phyloP scores from a whole-genome alignment of 768 basidiomycete species.

The Suillus subluteus region DNA sequence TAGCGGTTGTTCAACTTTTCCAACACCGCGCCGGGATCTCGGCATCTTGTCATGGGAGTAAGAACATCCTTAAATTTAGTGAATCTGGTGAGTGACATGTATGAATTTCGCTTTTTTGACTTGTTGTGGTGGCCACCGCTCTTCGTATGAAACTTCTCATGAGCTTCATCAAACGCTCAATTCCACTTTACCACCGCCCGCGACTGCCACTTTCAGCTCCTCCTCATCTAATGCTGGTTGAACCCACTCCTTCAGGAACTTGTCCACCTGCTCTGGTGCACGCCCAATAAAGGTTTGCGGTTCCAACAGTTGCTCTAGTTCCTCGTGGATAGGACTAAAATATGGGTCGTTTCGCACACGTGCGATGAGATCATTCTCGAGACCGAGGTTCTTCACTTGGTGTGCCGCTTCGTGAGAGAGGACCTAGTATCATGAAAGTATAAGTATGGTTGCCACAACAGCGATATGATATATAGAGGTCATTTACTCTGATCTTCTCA shows the following conservation, averaged over 20 bases:
- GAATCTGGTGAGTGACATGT: background rate
- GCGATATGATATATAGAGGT: conserved; percentile 13
- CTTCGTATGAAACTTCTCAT: conserved; percentile 5
- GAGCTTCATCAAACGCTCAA: conserved; percentile 51
- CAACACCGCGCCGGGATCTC: conserved; percentile 19
- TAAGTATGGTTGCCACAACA: conserved; percentile 20
- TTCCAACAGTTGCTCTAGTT: conserved; percentile 80
- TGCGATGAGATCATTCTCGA: conserved; percentile 94
- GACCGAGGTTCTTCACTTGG: conserved; percentile 93
- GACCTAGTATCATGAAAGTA: conserved; percentile 49
- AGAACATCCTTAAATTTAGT: conserved; percentile 1
- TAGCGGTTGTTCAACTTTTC: conserved; percentile 26
- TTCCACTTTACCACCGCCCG: conserved; percentile 60
- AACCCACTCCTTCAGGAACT: conserved; percentile 87
- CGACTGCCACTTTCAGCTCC: conserved; percentile 58
- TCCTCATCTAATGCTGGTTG: conserved; percentile 70
- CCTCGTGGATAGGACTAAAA: conserved; percentile 83
- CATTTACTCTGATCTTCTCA: conserved; percentile 84
- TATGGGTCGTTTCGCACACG: conserved; percentile 81
- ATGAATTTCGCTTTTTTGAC: conserved; percentile 3
- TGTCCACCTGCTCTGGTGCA: conserved; percentile 94
- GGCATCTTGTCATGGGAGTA: background rate
- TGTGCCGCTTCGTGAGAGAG: conserved; percentile 93
- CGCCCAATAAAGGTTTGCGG: conserved; percentile 90
- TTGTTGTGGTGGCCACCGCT: conserved; percentile 3